Evolutionary conservation across 306 rosid genomes (phyloP).

Genomic region (Fragaria vesca): DNA sequence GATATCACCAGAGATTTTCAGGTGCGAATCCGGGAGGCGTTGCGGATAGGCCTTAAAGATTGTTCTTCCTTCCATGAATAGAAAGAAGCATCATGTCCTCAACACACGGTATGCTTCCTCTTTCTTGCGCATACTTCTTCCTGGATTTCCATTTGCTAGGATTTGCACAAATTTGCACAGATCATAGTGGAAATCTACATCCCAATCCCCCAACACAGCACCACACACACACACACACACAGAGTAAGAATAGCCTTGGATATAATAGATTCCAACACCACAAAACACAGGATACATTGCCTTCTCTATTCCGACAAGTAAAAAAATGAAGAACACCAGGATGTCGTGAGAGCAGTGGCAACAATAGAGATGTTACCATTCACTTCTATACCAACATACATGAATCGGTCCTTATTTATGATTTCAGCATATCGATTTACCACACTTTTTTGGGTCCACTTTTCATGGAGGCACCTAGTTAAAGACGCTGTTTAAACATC

Average conservation of each 20-base stretch:
- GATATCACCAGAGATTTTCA: not conserved
- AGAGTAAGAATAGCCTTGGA: not conserved
- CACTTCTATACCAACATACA: slow-evolving; percentile 3
- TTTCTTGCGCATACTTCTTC: not conserved
- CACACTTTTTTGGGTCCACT: not conserved
- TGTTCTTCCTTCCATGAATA: not conserved
- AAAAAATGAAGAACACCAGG: not conserved
- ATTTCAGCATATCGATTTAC: too few species aligned
- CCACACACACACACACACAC: not conserved
- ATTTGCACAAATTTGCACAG: not conserved
- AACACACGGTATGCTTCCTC: slow-evolving; percentile 17
- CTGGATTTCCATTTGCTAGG: not conserved
- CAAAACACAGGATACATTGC: not conserved
- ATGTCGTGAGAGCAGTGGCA: not conserved
- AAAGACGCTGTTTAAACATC: slow-evolving; percentile 8
- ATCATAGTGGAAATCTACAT: not conserved
- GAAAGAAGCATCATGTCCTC: not conserved
- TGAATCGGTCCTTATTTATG: not conserved
- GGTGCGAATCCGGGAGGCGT: not conserved
- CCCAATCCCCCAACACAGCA: not conserved
- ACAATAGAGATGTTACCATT: not conserved
- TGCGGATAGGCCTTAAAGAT: not conserved
- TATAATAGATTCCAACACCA: not conserved
- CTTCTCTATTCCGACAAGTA: not conserved
- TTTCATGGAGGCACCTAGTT: not conserved